Base-by-base conservation (phyloP, 768 basidiomycete species). In the Cystoderma amianthinum region DNA sequence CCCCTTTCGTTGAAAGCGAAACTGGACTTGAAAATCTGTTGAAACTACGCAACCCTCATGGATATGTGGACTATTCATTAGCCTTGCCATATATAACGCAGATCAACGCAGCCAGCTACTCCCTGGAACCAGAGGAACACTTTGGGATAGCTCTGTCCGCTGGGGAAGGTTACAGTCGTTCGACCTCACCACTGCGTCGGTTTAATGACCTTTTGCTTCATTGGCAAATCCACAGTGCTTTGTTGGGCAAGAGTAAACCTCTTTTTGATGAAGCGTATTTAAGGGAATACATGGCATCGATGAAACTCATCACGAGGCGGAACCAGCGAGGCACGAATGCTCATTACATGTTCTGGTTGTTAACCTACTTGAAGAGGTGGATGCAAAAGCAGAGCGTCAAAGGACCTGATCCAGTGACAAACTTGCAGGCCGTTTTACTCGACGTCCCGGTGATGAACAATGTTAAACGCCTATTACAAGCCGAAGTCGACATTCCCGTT, bases 171-270 rank as follows among this genome's bases (percentile, higher is more conserved):
- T 99, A 99, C 57, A 62, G 72, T 13, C 77, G 87, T 16, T 79
- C 75, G 6, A 97, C 96, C 6, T 90, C 85, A 4, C 96, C 96
- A 0, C 64, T 99, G 33, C 76, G 96, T 32, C 79, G 96, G 33
- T 96, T 79, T 59, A 61, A 64, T 24, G 96, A 99, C 59, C 58
- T 96, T 42, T 58, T 93, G 10, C 64, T 67, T 7, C 96, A 98
- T 62, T 99, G 93, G 91, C 94, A 98, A 58, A 78, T 99, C 61
- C 94, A 96, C 54, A 67, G 81, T 38, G 76, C 74, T 4, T 60
- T 98, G 9, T 62, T 85, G 5, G 59, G 66, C 12, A 47, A 58
- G 2, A 51, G 58, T 4, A 52, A 56, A 2, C 63, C 70, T 3
- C 57, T 69, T 3, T 81, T 85, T 51, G 63, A 64, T 21, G 36